Base-by-base conservation (phyloP, 345 rosid species). In the Schrenkiella parvula region DNA sequence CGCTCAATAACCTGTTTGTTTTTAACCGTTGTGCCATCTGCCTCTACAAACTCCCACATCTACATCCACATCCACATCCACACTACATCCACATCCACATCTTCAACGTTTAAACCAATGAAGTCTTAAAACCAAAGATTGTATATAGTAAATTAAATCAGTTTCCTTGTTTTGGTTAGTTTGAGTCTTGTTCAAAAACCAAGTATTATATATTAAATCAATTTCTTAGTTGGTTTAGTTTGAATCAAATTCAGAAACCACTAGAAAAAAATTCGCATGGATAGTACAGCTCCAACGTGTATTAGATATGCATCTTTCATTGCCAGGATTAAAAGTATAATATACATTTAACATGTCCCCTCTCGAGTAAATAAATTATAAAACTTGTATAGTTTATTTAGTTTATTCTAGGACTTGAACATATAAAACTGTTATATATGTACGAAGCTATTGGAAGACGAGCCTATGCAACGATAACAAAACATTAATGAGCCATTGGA, bases 401-500 rank as follows among this genome's bases (percentile, higher is more conserved):
- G 9, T 34, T 21, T 34, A 48, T 23, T 50, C 35, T 35, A 64
- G 50, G 12, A 26, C 38, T 15, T 2, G 13, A 67, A 53, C 51
- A 26, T 67, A 38, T 53, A 53, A 26, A 67, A 25, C 38, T 67
- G 21, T 41, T 54, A 69, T 44, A 32, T 22, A 69, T 31, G 55
- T 55, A 56, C 55, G 23, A 55, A 31, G 39, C 11, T 42, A 56
- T 55, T 56, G 65, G 35, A 56, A 14, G 25, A 22, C 65, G 73
- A 43, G 73, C 73, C 64, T 55, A 68, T 55, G 43, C 55, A 54
- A 5, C 54, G 21, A 31, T 54, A 21, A 31, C 6, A 18, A 43
- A 55, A 55, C 53, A 68, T 42, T 55, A 54, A 55, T 68, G 42
- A 68, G 42, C 64, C 28, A 18, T 38, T 26, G 26, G 35, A 44